Conservation (phyloP, 805 yeast species). For the Wickerhamiella azymoides region DNA sequence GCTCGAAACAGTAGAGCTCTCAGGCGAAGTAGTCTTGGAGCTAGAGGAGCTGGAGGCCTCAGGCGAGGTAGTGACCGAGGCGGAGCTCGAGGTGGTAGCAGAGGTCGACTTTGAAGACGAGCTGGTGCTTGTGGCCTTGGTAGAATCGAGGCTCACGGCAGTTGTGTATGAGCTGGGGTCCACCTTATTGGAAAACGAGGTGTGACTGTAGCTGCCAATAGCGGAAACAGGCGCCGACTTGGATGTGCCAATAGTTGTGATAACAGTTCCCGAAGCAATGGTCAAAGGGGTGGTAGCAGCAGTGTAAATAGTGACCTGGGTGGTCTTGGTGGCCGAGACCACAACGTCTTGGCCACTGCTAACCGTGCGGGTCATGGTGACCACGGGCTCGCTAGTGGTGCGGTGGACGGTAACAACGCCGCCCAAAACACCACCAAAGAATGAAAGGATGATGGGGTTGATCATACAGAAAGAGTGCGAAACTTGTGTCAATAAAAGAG, state of each 20-base stretch:
- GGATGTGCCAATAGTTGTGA: slow-evolving; percentile 23
- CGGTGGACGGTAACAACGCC: slow-evolving; percentile 7
- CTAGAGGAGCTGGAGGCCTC: slow-evolving; percentile 1
- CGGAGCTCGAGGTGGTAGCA: slow-evolving; percentile 1
- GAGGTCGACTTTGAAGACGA: too few relatives aligned
- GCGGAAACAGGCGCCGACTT: slow-evolving; percentile 25
- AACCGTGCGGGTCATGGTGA: slow-evolving; percentile 6
- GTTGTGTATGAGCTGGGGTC: slow-evolving; percentile 23
- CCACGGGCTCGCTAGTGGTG: neutral
- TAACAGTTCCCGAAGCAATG: slow-evolving; percentile 22
- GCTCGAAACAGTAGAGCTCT: slow-evolving; percentile 4
- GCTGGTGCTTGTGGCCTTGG: too few relatives aligned
- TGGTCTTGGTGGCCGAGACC: slow-evolving; percentile 15
- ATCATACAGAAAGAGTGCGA: slow-evolving; percentile 1
- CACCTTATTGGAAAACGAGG: slow-evolving; percentile 21
- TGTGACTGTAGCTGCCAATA: slow-evolving; percentile 21
- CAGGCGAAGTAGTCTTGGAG: slow-evolving; percentile 1
- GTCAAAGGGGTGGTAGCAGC: slow-evolving; percentile 24
- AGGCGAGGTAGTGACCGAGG: neutral
- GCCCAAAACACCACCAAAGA: slow-evolving; percentile 1
- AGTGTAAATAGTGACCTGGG: slow-evolving; percentile 20
- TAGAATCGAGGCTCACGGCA: slow-evolving; percentile 9
- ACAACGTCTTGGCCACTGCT: slow-evolving; percentile 11
- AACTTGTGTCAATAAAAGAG: neutral
- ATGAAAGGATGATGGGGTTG: slow-evolving; percentile 3